Evolutionary conservation across 345 rosid species (phyloP), one percentile per base, ranked within the genome.

Genomic region (Sisymbrium altissimum): DNA sequence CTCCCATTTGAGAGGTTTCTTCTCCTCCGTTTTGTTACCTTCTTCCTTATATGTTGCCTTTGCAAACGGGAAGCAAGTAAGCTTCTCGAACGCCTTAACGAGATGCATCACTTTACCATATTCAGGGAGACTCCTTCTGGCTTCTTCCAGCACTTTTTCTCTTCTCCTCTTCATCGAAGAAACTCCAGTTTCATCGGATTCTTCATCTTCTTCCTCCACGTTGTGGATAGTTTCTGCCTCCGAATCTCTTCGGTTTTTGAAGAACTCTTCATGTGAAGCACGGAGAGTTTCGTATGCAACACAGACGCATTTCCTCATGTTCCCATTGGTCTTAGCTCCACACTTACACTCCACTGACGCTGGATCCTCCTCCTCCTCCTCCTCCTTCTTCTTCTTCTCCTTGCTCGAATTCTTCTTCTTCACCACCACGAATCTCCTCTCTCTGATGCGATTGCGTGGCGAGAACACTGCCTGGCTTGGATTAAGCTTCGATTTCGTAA

Each of bases 21-120:
- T n/a, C 23, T 79, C 83, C n/a, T 70, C 66, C 52, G 15, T 55
- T 44, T 68, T 76, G 9, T 80, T 57, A 74, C 52, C 87, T 48
- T 79, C 87, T 48, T 78, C 66, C 9, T 72, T 79, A 2, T 0
- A 13, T 0, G 6, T 25, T 1, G 64, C 50, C 54, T 68, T 68
- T 25, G 79, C 32, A 56, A 77, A 32, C 0, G 88, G 90, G 62
- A 87, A 72, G 0, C 87, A 66, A 50, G 72, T 60, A 33, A 87
- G 84, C 83, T 74, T 79, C 83, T 95, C 99, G 62, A 95, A 95
- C 0, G 96, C 97, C 77, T 88, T 74, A 29, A 95, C 94, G 78
- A 95, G 73, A 80, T 92, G 89, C 93, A 72, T 81, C 68, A 95
- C 99, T 72, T 81, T 88, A 25, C 99, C 97, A 61, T 50, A 77